Evolutionary conservation across 805 yeast genomes (phyloP).

Genomic region (Peterozyma xylosa): DNA sequence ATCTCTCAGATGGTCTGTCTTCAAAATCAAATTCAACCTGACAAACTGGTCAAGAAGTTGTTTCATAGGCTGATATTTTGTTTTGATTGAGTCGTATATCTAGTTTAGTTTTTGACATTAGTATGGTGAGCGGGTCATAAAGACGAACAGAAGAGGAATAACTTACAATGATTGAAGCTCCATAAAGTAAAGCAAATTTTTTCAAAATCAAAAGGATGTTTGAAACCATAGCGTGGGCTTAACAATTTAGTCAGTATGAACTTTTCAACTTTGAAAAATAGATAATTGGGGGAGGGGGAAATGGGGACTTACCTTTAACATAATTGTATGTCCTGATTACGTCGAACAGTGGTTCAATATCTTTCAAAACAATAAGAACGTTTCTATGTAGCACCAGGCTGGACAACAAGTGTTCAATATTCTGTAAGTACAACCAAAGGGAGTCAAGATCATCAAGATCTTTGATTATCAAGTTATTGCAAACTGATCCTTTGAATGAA

Average conservation of each 20-base stretch:
- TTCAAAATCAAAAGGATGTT: conserved; percentile 11
- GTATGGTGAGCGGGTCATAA: too few relatives aligned
- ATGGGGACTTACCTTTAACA: conserved; percentile 18
- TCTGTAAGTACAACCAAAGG: neutral
- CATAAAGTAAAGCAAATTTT: conserved; percentile 13
- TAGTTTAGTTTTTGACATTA: neutral
- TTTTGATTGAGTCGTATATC: conserved; percentile 1
- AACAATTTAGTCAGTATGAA: neutral
- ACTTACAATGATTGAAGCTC: conserved; percentile 16
- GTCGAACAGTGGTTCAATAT: conserved; percentile 19
- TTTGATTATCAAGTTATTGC: neutral
- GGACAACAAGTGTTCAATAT: neutral
- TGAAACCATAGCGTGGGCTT: conserved; percentile 3
- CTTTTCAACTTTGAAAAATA: neutral
- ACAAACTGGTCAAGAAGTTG: neutral
- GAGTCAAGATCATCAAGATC: neutral
- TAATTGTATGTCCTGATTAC: conserved; percentile 15
- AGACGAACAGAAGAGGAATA: too few relatives aligned
- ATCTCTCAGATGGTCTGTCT: too few relatives aligned
- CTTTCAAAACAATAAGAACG: conserved; percentile 17
- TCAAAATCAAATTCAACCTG: conserved; percentile 1
- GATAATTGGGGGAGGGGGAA: neutral
- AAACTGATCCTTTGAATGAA: neutral
- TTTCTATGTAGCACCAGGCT: neutral
- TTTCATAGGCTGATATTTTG: neutral